Percentiles rank a stretch among this genome's conserved stretches.
phyloP scores from a whole-genome alignment of 2,329 filamentous ascomycete species.

The Aschersonia sp. region DNA sequence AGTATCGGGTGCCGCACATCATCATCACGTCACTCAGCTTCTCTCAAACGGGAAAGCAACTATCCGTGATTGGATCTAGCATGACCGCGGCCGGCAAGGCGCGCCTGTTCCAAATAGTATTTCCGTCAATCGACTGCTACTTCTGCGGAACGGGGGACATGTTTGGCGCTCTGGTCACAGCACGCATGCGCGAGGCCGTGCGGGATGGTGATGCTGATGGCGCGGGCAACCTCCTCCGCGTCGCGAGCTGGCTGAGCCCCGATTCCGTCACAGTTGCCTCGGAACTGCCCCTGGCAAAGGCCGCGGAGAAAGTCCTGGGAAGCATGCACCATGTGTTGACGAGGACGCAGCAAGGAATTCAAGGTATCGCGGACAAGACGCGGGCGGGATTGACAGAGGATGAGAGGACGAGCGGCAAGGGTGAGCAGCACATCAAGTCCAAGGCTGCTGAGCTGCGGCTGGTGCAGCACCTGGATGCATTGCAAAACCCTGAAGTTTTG shows the following conservation, averaged over 20 bases:
- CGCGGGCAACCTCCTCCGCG: conserved; percentile 27
- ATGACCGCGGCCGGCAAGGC: conserved; percentile 48
- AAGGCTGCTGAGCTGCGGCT: conserved; percentile 83
- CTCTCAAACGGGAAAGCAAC: conserved; percentile 34
- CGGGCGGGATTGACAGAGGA: conserved; percentile 26
- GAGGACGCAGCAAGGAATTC: conserved; percentile 52
- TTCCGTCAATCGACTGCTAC: conserved; percentile 80
- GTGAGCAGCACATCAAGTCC: conserved; percentile 52
- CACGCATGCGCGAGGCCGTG: conserved; percentile 74
- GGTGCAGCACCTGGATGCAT: conserved; percentile 55
- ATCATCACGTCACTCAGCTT: conserved; percentile 83
- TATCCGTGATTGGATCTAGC: conserved; percentile 67
- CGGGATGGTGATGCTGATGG: conserved; percentile 16
- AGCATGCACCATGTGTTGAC: conserved; percentile 81
- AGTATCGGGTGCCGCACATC: conserved; percentile 69
- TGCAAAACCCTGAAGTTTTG: conserved; percentile 50
- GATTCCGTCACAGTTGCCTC: conserved; percentile 51
- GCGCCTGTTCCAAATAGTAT: conserved; percentile 77
- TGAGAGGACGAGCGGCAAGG: conserved; percentile 34
- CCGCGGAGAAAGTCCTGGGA: conserved; percentile 74
- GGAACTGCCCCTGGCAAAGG: conserved; percentile 69
- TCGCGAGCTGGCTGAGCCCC: conserved; percentile 58
- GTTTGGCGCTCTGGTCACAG: conserved; percentile 86
- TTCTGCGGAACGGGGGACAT: conserved; percentile 97
- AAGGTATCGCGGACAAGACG: conserved; percentile 29